phyloP scores from a whole-genome alignment of 2,329 filamentous ascomycete species.

The Pseudocercospora macadamiae region DNA sequence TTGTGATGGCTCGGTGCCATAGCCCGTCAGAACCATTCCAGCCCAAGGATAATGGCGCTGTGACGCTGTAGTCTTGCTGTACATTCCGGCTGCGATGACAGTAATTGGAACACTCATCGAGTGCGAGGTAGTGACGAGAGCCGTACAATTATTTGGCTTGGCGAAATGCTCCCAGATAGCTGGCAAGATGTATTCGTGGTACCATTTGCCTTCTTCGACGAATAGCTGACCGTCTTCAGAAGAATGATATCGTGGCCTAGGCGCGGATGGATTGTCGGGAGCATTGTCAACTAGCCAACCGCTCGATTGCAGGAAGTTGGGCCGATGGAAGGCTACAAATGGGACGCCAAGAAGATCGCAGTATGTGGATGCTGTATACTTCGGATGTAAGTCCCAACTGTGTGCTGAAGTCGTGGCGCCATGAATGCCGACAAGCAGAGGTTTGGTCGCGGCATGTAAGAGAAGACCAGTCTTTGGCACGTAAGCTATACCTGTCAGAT shows the following conservation, averaged over 20 bases:
- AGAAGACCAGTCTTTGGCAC: conserved; percentile 1
- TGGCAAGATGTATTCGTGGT: conserved; percentile 12
- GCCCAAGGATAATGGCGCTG: conserved; percentile 4
- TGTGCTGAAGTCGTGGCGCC: conserved; percentile 12
- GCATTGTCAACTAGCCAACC: conserved; percentile 10
- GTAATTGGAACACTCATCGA: conserved; percentile 9
- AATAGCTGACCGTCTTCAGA: background rate
- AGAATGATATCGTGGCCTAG: background rate
- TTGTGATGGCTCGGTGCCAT: conserved; percentile 5
- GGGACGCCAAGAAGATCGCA: conserved; percentile 9
- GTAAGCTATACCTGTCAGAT: conserved; percentile 9
- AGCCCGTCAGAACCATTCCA: conserved; percentile 2
- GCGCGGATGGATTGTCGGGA: background rate
- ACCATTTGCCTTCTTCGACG: conserved; percentile 13
- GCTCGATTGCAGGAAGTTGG: conserved; percentile 9
- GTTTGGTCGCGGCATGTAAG: background rate
- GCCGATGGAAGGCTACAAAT: conserved; percentile 10
- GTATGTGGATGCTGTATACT: conserved; percentile 13
- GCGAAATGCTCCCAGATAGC: conserved; percentile 9
- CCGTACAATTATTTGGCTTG: conserved; percentile 8
- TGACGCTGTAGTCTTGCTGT: background rate
- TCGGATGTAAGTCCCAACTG: conserved; percentile 5
- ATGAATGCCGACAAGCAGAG: conserved; percentile 12
- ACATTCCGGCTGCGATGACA: conserved; percentile 5
- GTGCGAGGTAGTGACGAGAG: conserved; percentile 10